phyloP scores from a whole-genome alignment of 148 eudicot genomes.

The Chenopodium berlandieri region DNA sequence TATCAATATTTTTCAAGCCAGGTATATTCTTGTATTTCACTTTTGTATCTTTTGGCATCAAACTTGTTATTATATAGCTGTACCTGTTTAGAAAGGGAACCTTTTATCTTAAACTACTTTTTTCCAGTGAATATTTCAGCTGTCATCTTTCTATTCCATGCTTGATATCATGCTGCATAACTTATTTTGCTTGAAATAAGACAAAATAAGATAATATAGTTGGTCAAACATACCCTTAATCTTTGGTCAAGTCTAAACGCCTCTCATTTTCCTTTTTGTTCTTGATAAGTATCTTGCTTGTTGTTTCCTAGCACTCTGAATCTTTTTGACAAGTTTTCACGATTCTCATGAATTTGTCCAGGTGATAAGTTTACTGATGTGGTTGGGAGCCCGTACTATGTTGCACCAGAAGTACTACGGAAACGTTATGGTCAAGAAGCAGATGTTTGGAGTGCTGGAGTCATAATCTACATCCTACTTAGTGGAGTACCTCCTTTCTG shows the following conservation, averaged over 20 bases:
- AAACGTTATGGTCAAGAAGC: conserved; percentile 83
- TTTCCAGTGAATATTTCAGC: not conserved
- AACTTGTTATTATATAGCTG: not conserved
- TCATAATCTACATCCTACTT: conserved; percentile 67
- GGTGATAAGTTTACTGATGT: conserved; percentile 78
- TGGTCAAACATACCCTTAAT: too few relatives aligned
- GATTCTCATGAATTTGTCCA: conserved; percentile 20
- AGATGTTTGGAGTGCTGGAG: conserved; percentile 96
- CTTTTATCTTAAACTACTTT: not conserved
- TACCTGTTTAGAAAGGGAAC: not conserved
- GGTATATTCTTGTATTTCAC: conserved; percentile 30
- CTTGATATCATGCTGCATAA: not conserved
- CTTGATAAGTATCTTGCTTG: not conserved
- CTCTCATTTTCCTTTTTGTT: not conserved
- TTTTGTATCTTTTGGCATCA: not conserved
- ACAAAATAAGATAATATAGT: too few relatives aligned
- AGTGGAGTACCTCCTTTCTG: conserved; percentile 94
- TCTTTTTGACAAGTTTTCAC: too few relatives aligned
- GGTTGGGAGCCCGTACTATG: conserved; percentile 96
- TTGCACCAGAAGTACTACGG: conserved; percentile 79
- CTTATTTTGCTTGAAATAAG: too few relatives aligned
- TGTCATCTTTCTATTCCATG: not conserved
- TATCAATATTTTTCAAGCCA: conserved; percentile 66
- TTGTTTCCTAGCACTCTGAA: too few relatives aligned
- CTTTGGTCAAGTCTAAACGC: not conserved